Base-by-base conservation (phyloP, 768 basidiomycete species). In the Trametes cinnabarina region DNA sequence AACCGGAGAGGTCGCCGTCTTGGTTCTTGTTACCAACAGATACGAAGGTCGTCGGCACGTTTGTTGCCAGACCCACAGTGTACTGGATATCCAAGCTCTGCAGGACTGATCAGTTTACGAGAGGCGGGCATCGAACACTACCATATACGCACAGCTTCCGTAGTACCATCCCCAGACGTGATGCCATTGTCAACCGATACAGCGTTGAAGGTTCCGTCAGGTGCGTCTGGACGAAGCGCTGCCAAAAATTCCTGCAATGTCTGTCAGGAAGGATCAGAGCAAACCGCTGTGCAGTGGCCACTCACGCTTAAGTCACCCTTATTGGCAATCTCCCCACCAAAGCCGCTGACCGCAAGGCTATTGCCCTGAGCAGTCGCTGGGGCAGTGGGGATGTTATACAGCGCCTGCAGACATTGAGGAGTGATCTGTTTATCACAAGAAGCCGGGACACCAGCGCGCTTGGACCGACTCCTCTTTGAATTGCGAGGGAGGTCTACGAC, bases 61-160 rank as follows among this genome's bases (percentile, higher is more conserved):
- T 68, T 12, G 68, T 66, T 17, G 71, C 69, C 41, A 75, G 42
- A 12, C 74, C 73, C 39, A 74, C 62, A 12, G 74, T 74, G 57
- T 72, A 73, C 50, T 76, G 72, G 46, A 69, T 72, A 60, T 76
- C 75, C 20, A 76, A 65, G 61, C 72, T 68, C 71, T 71, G 44
- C 28, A 14, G 7, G 7, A 32, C 30, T 7, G 2, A 12, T 32
- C 5, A 23, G 14, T 39, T 15, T 14, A n/a, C 15, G 14, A n/a
- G n/a, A n/a, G n/a, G n/a, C n/a, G n/a, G n/a, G n/a, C n/a, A n/a
- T n/a, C n/a, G n/a, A n/a, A n/a, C n/a, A n/a, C n/a, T n/a, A n/a
- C n/a, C n/a, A n/a, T n/a, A n/a, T 52, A 63, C 30, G 30, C 53
- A 50, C 72, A 66, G 71, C 69, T 20, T 69, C 57, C 4, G 51